phyloP scores from a whole-genome alignment of 148 eudicot species.

The Dysphania ambrosioides region DNA sequence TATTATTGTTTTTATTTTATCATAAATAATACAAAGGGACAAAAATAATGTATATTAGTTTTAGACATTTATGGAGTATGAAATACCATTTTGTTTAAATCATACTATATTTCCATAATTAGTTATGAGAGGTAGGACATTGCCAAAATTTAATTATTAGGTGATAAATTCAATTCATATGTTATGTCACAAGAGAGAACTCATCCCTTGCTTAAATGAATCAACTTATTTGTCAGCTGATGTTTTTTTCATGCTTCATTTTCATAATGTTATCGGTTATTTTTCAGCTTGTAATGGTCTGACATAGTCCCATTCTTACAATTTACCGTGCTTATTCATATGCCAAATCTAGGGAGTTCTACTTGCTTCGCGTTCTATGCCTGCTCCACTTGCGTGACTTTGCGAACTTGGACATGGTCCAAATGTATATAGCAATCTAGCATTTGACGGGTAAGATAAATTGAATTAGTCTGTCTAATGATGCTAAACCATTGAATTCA shows the following conservation, averaged over 20 bases:
- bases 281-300: not conserved
- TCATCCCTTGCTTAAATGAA: not conserved
- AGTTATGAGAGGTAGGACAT: no score
- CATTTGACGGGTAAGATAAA: not conserved
- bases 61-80: no score
- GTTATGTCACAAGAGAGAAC: not conserved
- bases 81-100: no score
- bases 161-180: not conserved
- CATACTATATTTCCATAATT: no score
- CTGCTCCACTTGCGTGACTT: constrained; percentile 19
- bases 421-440: not conserved
- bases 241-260: not conserved
- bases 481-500: not conserved
- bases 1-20: no score
- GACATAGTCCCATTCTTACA: not conserved
- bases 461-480: constrained; percentile 7
- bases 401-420: constrained; percentile 22
- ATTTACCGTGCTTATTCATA: constrained; percentile 17
- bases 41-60: no score
- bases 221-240: not conserved
- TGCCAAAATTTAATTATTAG: no score
- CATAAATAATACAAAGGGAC: no score
- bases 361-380: constrained; percentile 16
- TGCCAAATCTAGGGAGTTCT: not conserved
- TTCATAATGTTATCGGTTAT: not conserved